Percentiles rank a stretch among this genome's conserved stretches.
These are phyloP conservation scores for Boletellus sp. DNA, from an alignment of 768 basidiomycete genomes.

Conservation along the genomic window DNA sequence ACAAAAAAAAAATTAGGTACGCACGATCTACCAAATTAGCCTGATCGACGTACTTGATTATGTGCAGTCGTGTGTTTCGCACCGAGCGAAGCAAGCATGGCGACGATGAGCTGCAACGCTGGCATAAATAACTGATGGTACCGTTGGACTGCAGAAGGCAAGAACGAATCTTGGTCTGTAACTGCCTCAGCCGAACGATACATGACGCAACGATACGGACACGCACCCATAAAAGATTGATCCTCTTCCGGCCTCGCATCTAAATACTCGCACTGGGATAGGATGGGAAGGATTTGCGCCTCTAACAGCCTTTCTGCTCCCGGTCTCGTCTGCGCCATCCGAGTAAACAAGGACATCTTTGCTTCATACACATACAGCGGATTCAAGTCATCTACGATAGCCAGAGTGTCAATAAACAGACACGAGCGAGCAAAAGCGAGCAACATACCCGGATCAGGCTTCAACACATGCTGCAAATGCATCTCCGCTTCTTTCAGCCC, in stretches of 20 bases:
- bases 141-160: slow-evolving; percentile 81
- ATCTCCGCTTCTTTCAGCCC: slow-evolving; percentile 81
- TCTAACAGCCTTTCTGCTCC: slow-evolving; percentile 87
- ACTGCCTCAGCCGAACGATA: background rate
- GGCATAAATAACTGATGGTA: slow-evolving; percentile 92
- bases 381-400: slow-evolving; percentile 72
- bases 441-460: slow-evolving; percentile 82
- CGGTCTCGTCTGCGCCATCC: slow-evolving; percentile 75
- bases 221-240: slow-evolving; percentile 74
- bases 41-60: slow-evolving; percentile 53
- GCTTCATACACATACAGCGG: slow-evolving; percentile 92
- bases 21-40: background rate
- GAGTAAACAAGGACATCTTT: slow-evolving; percentile 85
- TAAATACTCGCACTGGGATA: slow-evolving; percentile 84
- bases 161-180: slow-evolving; percentile 78
- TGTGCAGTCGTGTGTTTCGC: slow-evolving; percentile 60
- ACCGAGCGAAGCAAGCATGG: slow-evolving; percentile 75
- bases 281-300: slow-evolving; percentile 63
- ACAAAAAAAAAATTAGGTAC: background rate
- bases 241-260: slow-evolving; percentile 82
- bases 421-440: background rate
- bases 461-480: slow-evolving; percentile 70
- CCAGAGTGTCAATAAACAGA: background rate
- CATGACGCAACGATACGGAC: background rate
- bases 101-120: slow-evolving; percentile 75